These are phyloP conservation scores for Botryotinia calthae DNA, from an alignment of 2,329 filamentous ascomycete genomes.

Conservation along the genomic window DNA sequence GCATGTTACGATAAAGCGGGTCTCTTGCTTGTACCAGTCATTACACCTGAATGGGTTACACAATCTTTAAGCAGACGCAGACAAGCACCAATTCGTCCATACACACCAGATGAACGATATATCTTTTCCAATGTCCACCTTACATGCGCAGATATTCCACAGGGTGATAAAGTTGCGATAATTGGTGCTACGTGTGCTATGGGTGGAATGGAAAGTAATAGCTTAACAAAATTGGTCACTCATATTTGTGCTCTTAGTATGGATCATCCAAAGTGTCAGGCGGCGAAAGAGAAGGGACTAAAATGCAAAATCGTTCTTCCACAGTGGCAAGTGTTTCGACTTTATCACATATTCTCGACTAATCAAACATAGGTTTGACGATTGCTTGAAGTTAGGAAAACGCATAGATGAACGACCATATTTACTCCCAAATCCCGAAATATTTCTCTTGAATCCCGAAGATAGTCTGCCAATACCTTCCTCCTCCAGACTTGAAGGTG, in stretches of 20 bases:
- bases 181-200: slow-evolving; percentile 84
- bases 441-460: slow-evolving; percentile 60
- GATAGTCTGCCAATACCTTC: slow-evolving; percentile 55
- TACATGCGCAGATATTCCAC: slow-evolving; percentile 79
- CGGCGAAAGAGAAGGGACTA: slow-evolving; percentile 62
- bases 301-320: slow-evolving; percentile 83
- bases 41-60: slow-evolving; percentile 78
- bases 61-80: slow-evolving; percentile 67
- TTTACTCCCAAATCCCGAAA: slow-evolving; percentile 78
- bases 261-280: slow-evolving; percentile 68
- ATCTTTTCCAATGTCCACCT: slow-evolving; percentile 85
- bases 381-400: slow-evolving; percentile 89
- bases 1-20: slow-evolving; percentile 75
- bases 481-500: slow-evolving; percentile 64
- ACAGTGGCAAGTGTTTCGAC: slow-evolving; percentile 64
- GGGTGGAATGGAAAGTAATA: slow-evolving; percentile 75
- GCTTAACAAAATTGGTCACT: slow-evolving; percentile 72
- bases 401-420: slow-evolving; percentile 89
- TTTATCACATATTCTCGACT: slow-evolving; percentile 24
- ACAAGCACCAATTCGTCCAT: slow-evolving; percentile 74
- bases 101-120: slow-evolving; percentile 84
- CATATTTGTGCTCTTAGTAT: slow-evolving; percentile 82
- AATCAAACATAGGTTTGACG: slow-evolving; percentile 73
- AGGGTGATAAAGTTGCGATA: slow-evolving; percentile 87
- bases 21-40: slow-evolving; percentile 77